Evolutionary conservation across 1,284 basidiomycete species (phyloP).

Genomic region (Phylloporus gajari): DNA sequence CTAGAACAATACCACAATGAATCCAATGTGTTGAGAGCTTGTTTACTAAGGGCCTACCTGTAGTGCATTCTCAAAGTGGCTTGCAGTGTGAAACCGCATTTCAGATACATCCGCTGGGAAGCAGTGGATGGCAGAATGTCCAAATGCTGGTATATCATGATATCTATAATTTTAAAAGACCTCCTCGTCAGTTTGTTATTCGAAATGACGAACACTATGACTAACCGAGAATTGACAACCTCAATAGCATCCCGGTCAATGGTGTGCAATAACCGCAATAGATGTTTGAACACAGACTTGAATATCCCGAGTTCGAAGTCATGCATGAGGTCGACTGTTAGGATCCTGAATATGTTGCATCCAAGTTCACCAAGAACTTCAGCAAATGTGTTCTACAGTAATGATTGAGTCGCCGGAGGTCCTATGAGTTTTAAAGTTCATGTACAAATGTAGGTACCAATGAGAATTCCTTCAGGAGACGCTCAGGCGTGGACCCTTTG

Average conservation of each 20-base stretch:
- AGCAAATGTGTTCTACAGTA: not conserved
- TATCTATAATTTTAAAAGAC: not conserved
- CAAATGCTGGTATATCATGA: constrained; percentile 2
- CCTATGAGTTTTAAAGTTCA: not conserved
- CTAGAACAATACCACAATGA: not conserved
- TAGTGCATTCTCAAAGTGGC: not conserved
- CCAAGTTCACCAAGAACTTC: not conserved
- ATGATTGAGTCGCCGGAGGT: not conserved
- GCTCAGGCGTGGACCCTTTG: constrained; percentile 24
- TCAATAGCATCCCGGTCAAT: not conserved
- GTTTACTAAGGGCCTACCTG: not conserved
- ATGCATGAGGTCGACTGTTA: constrained; percentile 9
- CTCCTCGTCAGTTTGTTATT: too few species aligned
- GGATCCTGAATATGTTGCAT: not conserved
- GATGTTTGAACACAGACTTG: not conserved
- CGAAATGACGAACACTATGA: too few species aligned
- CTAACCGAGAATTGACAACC: not conserved
- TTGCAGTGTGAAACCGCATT: not conserved
- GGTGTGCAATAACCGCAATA: not conserved
- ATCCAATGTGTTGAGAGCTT: too few species aligned
- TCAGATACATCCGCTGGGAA: constrained; percentile 3
- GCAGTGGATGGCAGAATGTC: not conserved
- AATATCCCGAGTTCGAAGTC: constrained; percentile 8
- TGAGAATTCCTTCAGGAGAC: constrained; percentile 38
- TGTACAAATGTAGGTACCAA: constrained; percentile 41